Base-by-base conservation (phyloP, 2,329 filamentous ascomycete species). In the Cytospora schulzeri region DNA sequence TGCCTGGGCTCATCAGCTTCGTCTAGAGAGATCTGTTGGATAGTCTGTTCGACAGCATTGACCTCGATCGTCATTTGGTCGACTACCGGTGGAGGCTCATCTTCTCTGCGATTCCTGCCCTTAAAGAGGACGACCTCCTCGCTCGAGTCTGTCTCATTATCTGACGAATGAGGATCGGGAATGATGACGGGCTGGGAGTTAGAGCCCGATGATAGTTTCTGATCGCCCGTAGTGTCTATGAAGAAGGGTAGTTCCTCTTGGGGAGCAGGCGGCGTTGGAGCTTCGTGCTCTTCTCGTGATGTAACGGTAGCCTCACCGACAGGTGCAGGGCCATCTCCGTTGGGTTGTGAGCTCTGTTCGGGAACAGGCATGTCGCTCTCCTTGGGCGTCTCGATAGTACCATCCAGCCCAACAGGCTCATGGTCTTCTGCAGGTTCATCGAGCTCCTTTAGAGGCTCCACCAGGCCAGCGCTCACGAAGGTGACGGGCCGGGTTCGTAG, bases 101-200 rank as follows among this genome's bases (percentile, higher is more conserved):
- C 48, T 54, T 62, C 62, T 51, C 70, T 71, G 14, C 64, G 70
- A 26, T 61, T 67, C 73, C 70, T 69, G 63, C 71, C 73, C 72
- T 80, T 83, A 72, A 91, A 92, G 0, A 91, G 71, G 55, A 93
- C 87, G 6, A 92, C 79, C 68, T 97, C 91, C 56, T 91, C 90
- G 70, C 88, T 90, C 0, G 89, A 91, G 68, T 86, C 81, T 22
- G 69, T 72, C 6, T 66, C 70, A 4, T 68, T 66, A 38, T 69
- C 68, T 8, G 73, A 69, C 2, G 69, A 65, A 15, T 62, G 67
- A 35, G 55, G 68, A 50, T 59, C 62, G 19, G 68, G 67, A 11
- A 72, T 66, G 68, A 61, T 0, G 62, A 68, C 17, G 62, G 56
- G 14, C 57, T 54, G 35, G 48, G 12, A 22, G 51, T 53, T 9